Evolutionary conservation across 1,139 yeast genomes (phyloP).

Genomic region (Debaryomyces coudertii): DNA sequence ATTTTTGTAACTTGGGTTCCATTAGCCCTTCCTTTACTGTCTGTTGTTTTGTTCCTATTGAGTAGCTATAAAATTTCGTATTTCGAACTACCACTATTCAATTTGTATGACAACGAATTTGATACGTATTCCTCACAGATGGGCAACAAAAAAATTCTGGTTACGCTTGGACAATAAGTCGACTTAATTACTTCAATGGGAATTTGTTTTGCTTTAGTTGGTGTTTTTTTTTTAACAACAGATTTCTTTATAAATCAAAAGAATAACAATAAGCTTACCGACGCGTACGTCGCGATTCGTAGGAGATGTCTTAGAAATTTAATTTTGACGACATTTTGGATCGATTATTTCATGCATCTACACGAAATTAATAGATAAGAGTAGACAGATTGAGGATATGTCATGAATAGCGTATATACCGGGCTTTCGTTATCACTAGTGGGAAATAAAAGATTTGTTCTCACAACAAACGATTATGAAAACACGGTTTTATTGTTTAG

Average conservation of each 20-base stretch:
- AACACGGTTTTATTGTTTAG: slow-evolving; percentile 4
- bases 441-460: slow-evolving; percentile 25
- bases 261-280: slow-evolving; percentile 1
- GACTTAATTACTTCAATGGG: neutral
- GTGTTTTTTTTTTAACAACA: neutral
- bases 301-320: neutral
- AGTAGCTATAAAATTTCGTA: neutral
- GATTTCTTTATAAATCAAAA: neutral
- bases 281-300: slow-evolving; percentile 8
- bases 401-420: slow-evolving; percentile 30
- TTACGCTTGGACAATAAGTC: too few relatives aligned
- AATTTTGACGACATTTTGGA: neutral
- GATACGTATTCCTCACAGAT: neutral
- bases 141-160: neutral
- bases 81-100: neutral
- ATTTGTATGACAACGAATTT: neutral
- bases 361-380: neutral
- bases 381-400: neutral
- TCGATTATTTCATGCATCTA: neutral
- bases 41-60: neutral
- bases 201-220: neutral
- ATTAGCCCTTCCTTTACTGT: neutral
- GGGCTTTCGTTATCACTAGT: slow-evolving; percentile 32
- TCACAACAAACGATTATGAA: slow-evolving; percentile 21
- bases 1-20: slow-evolving; percentile 21